These are phyloP conservation scores for Quercus lobata DNA, from an alignment of 331 rosid species.

Conservation along the genomic window DNA sequence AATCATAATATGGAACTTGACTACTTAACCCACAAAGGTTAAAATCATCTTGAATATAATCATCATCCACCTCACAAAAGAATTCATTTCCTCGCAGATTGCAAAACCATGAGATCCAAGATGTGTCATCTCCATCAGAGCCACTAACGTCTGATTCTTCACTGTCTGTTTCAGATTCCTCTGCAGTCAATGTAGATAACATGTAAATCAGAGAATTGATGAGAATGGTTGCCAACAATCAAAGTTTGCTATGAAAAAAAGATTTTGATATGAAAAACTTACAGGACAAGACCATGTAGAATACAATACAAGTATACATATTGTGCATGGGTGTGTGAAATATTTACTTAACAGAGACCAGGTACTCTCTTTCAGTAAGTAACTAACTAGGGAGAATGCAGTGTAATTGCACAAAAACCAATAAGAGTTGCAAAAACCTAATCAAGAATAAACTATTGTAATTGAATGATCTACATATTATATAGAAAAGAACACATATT, in stretches of 20 bases:
- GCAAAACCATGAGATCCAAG: constrained; percentile 95
- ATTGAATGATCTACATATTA: neutral
- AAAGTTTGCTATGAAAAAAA: neutral
- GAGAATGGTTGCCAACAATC: neutral
- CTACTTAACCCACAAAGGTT: constrained; percentile 86
- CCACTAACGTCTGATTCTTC: constrained; percentile 97
- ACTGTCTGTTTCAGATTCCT: constrained; percentile 89
- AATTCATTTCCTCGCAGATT: constrained; percentile 89
- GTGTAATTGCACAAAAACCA: neutral
- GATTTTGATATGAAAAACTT: neutral
- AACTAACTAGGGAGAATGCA: neutral
- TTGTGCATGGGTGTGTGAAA: neutral
- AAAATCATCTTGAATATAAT: constrained; percentile 85
- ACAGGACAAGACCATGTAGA: neutral
- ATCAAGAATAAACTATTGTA: neutral
- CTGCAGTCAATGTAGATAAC: constrained; percentile 36
- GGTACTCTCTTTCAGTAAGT: neutral
- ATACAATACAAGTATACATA: neutral
- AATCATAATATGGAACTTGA: constrained; percentile 92
- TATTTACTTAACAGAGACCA: neutral
- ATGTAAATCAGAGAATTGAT: constrained; percentile 20
- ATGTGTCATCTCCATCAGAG: constrained; percentile 86
- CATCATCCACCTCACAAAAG: constrained; percentile 91
- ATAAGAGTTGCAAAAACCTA: neutral
- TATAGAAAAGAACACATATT: neutral